Evolutionary conservation across 495 filamentous ascomycete genomes (phyloP).

Genomic region (Chaetomidium leptoderma): DNA sequence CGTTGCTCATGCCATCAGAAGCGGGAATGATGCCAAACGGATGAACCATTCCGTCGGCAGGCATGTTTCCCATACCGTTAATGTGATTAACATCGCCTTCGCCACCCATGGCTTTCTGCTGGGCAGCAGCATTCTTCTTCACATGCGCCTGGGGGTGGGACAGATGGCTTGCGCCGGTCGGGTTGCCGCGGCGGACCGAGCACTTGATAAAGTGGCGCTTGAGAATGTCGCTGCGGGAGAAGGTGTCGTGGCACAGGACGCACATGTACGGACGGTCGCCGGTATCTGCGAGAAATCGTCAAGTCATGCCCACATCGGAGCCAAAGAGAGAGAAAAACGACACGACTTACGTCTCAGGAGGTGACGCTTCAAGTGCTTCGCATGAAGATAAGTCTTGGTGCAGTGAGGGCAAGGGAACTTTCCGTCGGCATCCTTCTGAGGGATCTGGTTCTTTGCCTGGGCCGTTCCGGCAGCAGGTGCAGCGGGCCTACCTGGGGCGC

Average conservation of each 20-base stretch:
- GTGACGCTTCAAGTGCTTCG: slow-evolving; percentile 96
- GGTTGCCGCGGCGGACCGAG: slow-evolving; percentile 89
- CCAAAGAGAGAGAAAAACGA: slow-evolving; percentile 17
- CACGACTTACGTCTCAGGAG: slow-evolving; percentile 80
- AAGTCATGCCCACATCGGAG: slow-evolving; percentile 21
- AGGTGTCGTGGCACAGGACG: slow-evolving; percentile 94
- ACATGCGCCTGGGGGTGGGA: slow-evolving; percentile 85
- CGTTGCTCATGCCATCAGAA: slow-evolving; percentile 47
- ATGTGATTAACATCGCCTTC: slow-evolving; percentile 50
- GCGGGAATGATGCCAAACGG: slow-evolving; percentile 45
- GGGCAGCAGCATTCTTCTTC: slow-evolving; percentile 61
- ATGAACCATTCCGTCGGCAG: slow-evolving; percentile 48
- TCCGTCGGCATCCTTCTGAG: slow-evolving; percentile 88
- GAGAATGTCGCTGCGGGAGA: slow-evolving; percentile 94
- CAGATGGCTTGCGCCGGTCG: slow-evolving; percentile 84
- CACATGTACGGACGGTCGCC: slow-evolving; percentile 97
- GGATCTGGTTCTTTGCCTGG: slow-evolving; percentile 74
- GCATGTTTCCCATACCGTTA: slow-evolving; percentile 50
- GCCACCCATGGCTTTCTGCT: slow-evolving; percentile 49
- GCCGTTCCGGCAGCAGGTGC: slow-evolving; percentile 54
- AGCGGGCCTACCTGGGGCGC: slow-evolving; percentile 73
- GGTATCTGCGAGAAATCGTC: slow-evolving; percentile 60
- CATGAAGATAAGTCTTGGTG: slow-evolving; percentile 94
- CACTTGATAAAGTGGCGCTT: slow-evolving; percentile 99
- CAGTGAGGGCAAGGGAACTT: slow-evolving; percentile 98